Percentiles rank a stretch among this genome's conserved stretches.
Conservation (phyloP, 352 stramenopile genomes). For the Globisporangium paroecandrum region DNA sequence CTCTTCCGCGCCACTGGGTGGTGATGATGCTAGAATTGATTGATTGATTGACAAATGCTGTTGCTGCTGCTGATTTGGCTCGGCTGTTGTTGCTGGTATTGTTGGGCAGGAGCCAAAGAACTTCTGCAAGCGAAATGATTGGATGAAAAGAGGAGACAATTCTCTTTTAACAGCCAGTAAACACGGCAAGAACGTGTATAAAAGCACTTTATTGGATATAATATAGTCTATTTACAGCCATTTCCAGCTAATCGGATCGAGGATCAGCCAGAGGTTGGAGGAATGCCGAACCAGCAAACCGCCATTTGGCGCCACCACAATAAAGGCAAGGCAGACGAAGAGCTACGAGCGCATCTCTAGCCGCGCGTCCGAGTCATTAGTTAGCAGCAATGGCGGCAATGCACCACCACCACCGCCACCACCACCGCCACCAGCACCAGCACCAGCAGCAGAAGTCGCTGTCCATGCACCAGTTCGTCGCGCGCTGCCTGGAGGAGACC, state of each 20-base stretch:
- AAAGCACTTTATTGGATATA: background rate
- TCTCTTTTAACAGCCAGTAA: background rate
- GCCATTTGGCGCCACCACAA: background rate
- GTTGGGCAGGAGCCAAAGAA: constrained; percentile 7
- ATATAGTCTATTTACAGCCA: background rate
- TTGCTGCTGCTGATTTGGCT: background rate
- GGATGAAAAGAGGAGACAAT: background rate
- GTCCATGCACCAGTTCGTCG: constrained; percentile 67
- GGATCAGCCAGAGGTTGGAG: background rate
- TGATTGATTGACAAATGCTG: background rate
- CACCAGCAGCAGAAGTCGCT: constrained; percentile 12
- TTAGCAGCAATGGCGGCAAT: constrained; percentile 13
- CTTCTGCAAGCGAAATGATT: background rate
- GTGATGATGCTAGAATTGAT: background rate
- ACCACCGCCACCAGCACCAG: background rate
- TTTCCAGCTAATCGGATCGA: background rate
- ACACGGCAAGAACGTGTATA: too few species aligned
- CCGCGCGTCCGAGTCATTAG: background rate
- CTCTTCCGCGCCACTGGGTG: background rate
- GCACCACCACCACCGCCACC: background rate
- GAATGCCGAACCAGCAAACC: background rate
- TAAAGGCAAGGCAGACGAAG: background rate
- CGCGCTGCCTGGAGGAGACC: constrained; percentile 77
- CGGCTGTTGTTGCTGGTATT: background rate
- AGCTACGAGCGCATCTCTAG: background rate